A percentile compares a stretch with the other conserved stretches of the same genome.
phyloP scores from a whole-genome alignment of 257 asterid genomes.

The Solanum sejunctum region DNA sequence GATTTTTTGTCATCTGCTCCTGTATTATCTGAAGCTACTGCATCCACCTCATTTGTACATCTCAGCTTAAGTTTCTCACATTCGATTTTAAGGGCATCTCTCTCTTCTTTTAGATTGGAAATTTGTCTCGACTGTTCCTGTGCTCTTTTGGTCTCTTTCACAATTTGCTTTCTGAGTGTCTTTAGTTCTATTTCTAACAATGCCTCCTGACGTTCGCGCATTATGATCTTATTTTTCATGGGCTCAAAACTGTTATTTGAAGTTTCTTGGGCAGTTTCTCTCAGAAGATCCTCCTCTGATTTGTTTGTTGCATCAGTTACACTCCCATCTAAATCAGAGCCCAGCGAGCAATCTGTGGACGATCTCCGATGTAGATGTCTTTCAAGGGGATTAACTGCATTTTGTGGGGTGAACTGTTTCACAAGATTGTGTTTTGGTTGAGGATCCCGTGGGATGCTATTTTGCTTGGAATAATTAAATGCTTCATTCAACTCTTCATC shows the following conservation, averaged over 20 bases:
- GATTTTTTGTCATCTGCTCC: conserved; percentile 17
- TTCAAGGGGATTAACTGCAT: neutral
- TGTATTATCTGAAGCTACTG: conserved; percentile 14
- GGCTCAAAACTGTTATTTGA: conserved; percentile 14
- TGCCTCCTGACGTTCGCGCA: conserved; percentile 58
- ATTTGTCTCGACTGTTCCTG: conserved; percentile 56
- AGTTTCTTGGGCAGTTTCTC: conserved; percentile 13
- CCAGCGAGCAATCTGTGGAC: conserved; percentile 14
- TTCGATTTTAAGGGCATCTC: conserved; percentile 44
- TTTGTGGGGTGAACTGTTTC: conserved; percentile 1
- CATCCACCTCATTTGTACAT: conserved; percentile 12
- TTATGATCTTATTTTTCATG: conserved; percentile 26
- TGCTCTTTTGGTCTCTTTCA: conserved; percentile 53
- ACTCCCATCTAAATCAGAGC: conserved; percentile 17
- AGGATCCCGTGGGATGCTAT: conserved; percentile 28
- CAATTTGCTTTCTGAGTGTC: conserved; percentile 66
- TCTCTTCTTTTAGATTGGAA: conserved; percentile 42
- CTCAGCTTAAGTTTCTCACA: conserved; percentile 47
- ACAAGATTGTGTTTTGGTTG: conserved; percentile 20
- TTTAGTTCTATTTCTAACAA: conserved; percentile 68
- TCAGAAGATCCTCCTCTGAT: conserved; percentile 13
- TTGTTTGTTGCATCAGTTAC: conserved; percentile 5
- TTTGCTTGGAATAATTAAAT: conserved; percentile 21
- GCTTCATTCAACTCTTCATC: conserved; percentile 37
- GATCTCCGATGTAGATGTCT: conserved; percentile 10